A percentile compares a stretch with the other conserved stretches of the same genome.
Conservation (phyloP, 257 asterid species). For the Striga asiatica region DNA sequence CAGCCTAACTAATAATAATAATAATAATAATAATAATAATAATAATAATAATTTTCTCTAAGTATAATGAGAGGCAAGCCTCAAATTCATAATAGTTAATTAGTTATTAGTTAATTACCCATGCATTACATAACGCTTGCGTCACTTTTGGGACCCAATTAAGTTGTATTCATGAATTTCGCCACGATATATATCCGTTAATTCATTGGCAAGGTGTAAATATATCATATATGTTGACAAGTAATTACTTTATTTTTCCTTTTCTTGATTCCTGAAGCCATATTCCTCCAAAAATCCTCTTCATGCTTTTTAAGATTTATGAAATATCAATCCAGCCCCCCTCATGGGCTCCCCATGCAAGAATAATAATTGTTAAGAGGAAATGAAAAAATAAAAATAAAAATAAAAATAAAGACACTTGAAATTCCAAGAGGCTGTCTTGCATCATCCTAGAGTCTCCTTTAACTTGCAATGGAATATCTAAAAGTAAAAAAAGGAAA, state of each 20-base stretch:
- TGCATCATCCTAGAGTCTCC: slow-evolving; percentile 91
- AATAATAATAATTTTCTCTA: too few species aligned
- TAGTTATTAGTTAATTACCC: too few species aligned
- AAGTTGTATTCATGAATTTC: slow-evolving; percentile 2
- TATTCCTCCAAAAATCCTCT: slow-evolving; percentile 30
- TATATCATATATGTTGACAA: too few species aligned
- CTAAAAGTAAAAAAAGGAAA: slow-evolving; percentile 34
- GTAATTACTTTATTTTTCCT: too few species aligned
- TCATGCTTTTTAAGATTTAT: slow-evolving; percentile 25
- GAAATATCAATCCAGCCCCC: slow-evolving; percentile 20
- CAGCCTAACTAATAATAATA: too few species aligned
- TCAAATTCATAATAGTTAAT: too few species aligned
- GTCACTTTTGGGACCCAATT: slow-evolving; percentile 20
- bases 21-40: too few species aligned
- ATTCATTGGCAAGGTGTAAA: too few species aligned
- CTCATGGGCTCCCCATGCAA: slow-evolving; percentile 32
- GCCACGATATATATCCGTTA: too few species aligned
- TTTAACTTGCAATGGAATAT: slow-evolving; percentile 57
- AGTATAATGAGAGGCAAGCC: too few species aligned
- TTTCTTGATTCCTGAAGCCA: slow-evolving; percentile 61
- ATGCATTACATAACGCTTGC: slow-evolving; percentile 28
- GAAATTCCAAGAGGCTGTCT: slow-evolving; percentile 28
- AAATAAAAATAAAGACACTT: slow-evolving; percentile 4
- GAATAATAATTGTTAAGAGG: too few species aligned
- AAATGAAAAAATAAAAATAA: too few species aligned